Evolutionary conservation across 305 asterid species (phyloP).

Genomic region (Fraxinus angustifolia): DNA sequence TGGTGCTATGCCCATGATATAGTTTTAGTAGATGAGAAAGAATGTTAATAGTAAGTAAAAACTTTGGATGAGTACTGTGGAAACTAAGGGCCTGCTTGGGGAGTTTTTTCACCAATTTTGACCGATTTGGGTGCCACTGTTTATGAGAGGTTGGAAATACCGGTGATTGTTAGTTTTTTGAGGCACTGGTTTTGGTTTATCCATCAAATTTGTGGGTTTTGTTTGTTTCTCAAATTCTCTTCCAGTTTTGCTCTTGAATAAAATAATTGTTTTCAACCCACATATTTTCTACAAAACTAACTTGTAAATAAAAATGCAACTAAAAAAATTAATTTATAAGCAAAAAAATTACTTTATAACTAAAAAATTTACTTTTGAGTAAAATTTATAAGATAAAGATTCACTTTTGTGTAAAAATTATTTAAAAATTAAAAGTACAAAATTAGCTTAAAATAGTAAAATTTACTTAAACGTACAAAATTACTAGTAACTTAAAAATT

Average conservation of each 20-base stretch:
- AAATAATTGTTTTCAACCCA: neutral
- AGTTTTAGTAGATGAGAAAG: neutral
- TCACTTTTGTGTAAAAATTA: neutral
- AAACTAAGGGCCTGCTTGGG: neutral
- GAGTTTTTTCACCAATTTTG: neutral
- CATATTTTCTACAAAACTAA: neutral
- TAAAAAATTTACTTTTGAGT: neutral
- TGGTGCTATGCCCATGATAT: neutral
- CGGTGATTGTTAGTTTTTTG: neutral
- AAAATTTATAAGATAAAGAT: neutral
- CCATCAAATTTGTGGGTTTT: neutral
- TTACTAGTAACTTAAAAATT: too few relatives aligned
- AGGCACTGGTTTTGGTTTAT: neutral
- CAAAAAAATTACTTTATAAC: neutral
- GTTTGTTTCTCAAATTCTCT: neutral
- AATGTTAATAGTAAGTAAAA: neutral
- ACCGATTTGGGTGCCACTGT: neutral
- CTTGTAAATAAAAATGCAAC: neutral
- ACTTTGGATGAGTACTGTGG: neutral
- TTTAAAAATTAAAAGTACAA: neutral
- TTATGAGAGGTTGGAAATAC: neutral
- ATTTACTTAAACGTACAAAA: neutral
- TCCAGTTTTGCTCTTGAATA: neutral
- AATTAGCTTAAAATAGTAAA: too few relatives aligned
- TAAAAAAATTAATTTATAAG: too few relatives aligned